phyloP scores from a whole-genome alignment of 1,139 yeast species.

The Scheffersomyces segobiensis region DNA sequence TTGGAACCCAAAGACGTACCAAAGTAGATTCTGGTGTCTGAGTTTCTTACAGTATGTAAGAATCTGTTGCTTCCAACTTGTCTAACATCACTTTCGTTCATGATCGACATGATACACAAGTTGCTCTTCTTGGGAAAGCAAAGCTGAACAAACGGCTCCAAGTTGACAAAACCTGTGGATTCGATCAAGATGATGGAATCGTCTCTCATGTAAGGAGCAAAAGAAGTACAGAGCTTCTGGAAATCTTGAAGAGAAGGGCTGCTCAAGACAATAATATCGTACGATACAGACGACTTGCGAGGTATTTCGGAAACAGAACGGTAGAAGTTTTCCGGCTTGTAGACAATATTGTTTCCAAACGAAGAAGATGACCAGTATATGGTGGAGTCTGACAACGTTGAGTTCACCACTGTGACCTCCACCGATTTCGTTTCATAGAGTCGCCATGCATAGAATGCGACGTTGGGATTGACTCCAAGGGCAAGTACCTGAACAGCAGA shows the following conservation, averaged over 20 bases:
- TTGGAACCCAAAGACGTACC: slow-evolving; percentile 30
- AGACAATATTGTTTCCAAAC: slow-evolving; percentile 7
- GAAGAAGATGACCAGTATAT: slow-evolving; percentile 5
- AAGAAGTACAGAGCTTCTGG: slow-evolving; percentile 28
- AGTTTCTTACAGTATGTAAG: slow-evolving; percentile 28
- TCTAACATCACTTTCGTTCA: slow-evolving; percentile 67
- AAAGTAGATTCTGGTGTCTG: slow-evolving; percentile 41
- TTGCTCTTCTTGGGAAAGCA: slow-evolving; percentile 31
- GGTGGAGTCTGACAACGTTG: slow-evolving; percentile 6
- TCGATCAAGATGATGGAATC: slow-evolving; percentile 60
- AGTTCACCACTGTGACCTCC: slow-evolving; percentile 35
- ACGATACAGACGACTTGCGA: slow-evolving; percentile 14
- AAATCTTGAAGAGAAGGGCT: slow-evolving; percentile 45
- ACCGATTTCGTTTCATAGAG: slow-evolving; percentile 38
- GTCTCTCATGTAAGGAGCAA: slow-evolving; percentile 27
- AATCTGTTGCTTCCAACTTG: slow-evolving; percentile 26
- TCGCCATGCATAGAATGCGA: slow-evolving; percentile 54
- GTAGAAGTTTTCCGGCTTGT: slow-evolving; percentile 24
- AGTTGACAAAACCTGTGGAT: slow-evolving; percentile 67
- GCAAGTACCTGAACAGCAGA: slow-evolving; percentile 20
- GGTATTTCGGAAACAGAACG: slow-evolving; percentile 19
- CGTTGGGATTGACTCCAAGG: slow-evolving; percentile 51
- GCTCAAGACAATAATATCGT: slow-evolving; percentile 38
- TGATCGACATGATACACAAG: slow-evolving; percentile 53
- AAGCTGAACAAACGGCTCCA: slow-evolving; percentile 63